Evolutionary conservation across 169 alveolate genomes (phyloP), one percentile per base, ranked within the genome.

Genomic region (Cryptosporidium ryanae): DNA sequence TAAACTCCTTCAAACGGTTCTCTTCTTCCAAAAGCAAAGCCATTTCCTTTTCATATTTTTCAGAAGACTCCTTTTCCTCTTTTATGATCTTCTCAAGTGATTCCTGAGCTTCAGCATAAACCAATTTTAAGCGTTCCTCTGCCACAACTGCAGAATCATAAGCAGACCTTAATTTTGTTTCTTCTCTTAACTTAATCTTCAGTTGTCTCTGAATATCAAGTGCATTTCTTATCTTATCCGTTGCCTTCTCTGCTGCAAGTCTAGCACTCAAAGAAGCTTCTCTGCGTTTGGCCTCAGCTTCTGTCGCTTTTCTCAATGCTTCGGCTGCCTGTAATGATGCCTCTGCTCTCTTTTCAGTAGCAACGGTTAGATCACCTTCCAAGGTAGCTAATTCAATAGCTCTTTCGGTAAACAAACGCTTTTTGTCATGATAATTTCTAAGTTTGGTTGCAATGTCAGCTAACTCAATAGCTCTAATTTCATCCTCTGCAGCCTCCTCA

Each of bases 141-240:
- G 87, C 68, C 23, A 76, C 50, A 7, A 76, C 44, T 7, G 87
- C 87, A 13, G 87, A 32, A 21, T 76, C 87, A 23, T 76, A 76
- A 25, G 87, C 38, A 25, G 87, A 67, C 10, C 31, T 43, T 4
- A 76, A 34, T 32, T 76, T 76, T 4, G 76, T 70, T 8, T 61
- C 64, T n/a, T 48, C n/a, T 7, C 44, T 76, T 25, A 76, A 43
- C 12, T 76, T 67, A 21, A 21, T 12, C 29, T 29, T 76, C 4
- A 76, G 71, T 21, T 76, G 87, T 38, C 63, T 55, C 34, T 76
- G 87, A 25, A 76, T 55, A 29, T 54, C 59, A 5, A 76, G 18
- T 25, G 87, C 87, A 34, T 27, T 32, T 27, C 25, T 38, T 5
- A 76, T 61, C 18, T 55, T 46, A 1, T 76, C 76, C 5, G 70